Percentiles rank a stretch among this genome's conserved stretches.
Evolutionary conservation across 768 basidiomycete species (phyloP).

Genomic region (Phlegmacium glaucopus): DNA sequence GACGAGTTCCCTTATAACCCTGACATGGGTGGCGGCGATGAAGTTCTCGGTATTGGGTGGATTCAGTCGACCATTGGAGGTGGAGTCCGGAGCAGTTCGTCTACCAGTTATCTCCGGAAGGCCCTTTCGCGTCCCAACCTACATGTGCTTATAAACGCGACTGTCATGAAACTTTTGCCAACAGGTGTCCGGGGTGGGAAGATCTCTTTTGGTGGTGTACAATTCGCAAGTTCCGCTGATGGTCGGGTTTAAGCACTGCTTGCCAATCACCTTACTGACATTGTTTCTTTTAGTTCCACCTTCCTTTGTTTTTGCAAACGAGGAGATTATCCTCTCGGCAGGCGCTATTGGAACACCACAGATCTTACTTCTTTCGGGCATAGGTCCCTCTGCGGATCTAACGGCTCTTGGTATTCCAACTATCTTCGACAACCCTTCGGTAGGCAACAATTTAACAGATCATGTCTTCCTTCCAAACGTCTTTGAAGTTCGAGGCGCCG

Average conservation of each 20-base stretch:
- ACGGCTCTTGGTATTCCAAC: slow-evolving; percentile 9
- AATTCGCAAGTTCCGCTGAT: slow-evolving; percentile 1
- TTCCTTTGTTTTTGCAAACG: slow-evolving; percentile 11
- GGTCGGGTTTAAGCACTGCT: too few species aligned
- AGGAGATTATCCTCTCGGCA: slow-evolving; percentile 21
- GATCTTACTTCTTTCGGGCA: slow-evolving; percentile 21
- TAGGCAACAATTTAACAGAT: slow-evolving; percentile 21
- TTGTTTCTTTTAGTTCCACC: slow-evolving; percentile 8
- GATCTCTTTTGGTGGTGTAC: slow-evolving; percentile 18
- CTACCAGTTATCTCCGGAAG: slow-evolving; percentile 8
- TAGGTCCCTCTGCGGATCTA: slow-evolving; percentile 13
- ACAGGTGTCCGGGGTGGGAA: slow-evolving; percentile 12
- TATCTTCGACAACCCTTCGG: slow-evolving; percentile 13
- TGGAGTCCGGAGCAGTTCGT: slow-evolving; percentile 12
- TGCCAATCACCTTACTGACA: neutral
- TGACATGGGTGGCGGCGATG: slow-evolving; percentile 11
- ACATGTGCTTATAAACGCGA: slow-evolving; percentile 11
- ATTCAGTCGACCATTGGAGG: slow-evolving; percentile 6
- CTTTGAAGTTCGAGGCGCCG: slow-evolving; percentile 5
- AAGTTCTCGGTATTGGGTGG: slow-evolving; percentile 11
- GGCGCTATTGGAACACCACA: slow-evolving; percentile 19
- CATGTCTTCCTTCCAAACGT: slow-evolving; percentile 16
- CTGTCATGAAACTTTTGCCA: slow-evolving; percentile 18
- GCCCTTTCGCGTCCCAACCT: slow-evolving; percentile 7
- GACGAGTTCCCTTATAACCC: slow-evolving; percentile 32